Percentiles rank a stretch among this genome's conserved stretches.
Conservation (phyloP, 768 basidiomycete species). For the Pulveroboletus sp. region DNA sequence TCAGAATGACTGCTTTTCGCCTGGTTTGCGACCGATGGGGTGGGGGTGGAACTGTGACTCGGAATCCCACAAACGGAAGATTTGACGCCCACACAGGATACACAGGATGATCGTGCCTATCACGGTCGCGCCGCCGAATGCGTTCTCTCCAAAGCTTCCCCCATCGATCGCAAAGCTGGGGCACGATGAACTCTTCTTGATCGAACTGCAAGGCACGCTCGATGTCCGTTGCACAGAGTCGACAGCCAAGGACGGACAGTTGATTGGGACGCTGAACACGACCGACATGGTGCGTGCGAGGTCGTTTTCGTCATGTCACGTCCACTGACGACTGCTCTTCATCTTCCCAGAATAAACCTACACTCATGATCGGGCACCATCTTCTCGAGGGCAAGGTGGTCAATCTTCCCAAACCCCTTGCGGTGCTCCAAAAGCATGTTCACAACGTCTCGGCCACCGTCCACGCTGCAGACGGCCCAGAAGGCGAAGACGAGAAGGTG, state of each 20-base stretch:
- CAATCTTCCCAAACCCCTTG: conserved; percentile 73
- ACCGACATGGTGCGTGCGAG: conserved; percentile 52
- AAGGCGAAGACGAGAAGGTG: not conserved
- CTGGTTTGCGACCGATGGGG: too few species aligned
- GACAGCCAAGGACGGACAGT: conserved; percentile 56
- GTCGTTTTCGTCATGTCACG: not conserved
- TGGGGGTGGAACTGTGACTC: too few species aligned
- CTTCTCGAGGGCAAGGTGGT: conserved; percentile 85
- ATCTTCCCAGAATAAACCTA: conserved; percentile 60
- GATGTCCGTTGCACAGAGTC: conserved; percentile 56
- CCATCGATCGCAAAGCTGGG: conserved; percentile 68
- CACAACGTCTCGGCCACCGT: not conserved
- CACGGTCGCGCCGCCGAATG: conserved; percentile 33
- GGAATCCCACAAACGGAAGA: too few species aligned
- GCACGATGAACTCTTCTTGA: conserved; percentile 72
- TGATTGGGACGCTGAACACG: conserved; percentile 75
- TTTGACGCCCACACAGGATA: too few species aligned
- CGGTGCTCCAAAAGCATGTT: conserved; percentile 51
- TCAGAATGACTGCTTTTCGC: too few species aligned
- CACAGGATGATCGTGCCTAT: conserved; percentile 65
- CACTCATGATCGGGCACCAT: conserved; percentile 81
- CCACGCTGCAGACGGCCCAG: not conserved
- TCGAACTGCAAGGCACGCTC: conserved; percentile 85
- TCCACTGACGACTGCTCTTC: conserved; percentile 1
- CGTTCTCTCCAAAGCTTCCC: conserved; percentile 45